Evolutionary conservation across 495 filamentous ascomycete genomes (phyloP).

Genomic region (Xylaria cubensis): DNA sequence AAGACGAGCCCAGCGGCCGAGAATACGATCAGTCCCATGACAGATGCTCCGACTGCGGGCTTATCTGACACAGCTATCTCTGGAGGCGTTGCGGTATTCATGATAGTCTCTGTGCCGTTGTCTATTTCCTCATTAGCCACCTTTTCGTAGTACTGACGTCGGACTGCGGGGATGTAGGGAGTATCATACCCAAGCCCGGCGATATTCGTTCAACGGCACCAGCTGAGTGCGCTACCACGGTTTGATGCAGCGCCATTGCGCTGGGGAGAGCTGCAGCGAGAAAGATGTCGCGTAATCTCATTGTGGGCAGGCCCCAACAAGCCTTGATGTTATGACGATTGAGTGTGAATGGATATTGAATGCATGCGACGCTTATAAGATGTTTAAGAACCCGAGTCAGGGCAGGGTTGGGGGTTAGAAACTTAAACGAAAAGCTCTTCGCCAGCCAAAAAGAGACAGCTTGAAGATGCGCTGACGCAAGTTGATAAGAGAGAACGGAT

Average conservation of each 20-base stretch:
- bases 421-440: conserved; percentile 13
- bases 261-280: conserved; percentile 18
- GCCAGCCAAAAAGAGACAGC: neutral
- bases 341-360: conserved; percentile 2
- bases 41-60: conserved; percentile 38
- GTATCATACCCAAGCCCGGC: conserved; percentile 20
- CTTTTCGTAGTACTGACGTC: neutral
- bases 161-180: neutral
- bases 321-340: neutral
- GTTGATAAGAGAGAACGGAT: neutral
- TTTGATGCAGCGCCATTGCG: conserved; percentile 16
- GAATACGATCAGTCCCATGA: conserved; percentile 43
- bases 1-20: conserved; percentile 39
- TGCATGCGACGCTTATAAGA: conserved; percentile 11
- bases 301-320: conserved; percentile 4
- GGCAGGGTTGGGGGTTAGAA: neutral
- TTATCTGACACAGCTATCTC: conserved; percentile 32
- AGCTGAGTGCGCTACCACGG: conserved; percentile 17
- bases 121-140: conserved; percentile 18
- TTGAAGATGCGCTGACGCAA: conserved; percentile 11
- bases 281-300: conserved; percentile 27
- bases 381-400: neutral
- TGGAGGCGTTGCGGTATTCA: conserved; percentile 26
- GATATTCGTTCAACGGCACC: conserved; percentile 15
- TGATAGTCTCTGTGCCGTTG: conserved; percentile 28